A percentile compares a stretch with the other conserved stretches of the same genome.
Evolutionary conservation across 768 basidiomycete genomes (phyloP).

Genomic region (Tricholoma sp.): DNA sequence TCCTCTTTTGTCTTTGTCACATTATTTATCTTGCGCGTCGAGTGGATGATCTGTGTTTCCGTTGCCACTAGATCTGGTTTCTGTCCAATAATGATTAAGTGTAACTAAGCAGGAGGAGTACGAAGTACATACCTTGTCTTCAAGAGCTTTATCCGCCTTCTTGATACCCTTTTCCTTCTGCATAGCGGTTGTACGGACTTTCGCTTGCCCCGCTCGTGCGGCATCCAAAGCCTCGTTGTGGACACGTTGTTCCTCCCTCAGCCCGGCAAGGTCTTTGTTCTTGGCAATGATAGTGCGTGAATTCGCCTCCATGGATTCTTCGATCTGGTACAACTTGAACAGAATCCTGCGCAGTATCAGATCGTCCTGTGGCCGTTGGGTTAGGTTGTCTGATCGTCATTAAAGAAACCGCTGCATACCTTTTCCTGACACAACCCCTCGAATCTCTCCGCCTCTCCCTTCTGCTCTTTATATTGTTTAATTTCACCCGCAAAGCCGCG

Average conservation of each 20-base stretch:
- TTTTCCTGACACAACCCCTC: slow-evolving; percentile 69
- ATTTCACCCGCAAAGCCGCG: slow-evolving; percentile 93
- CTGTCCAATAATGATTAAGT: slow-evolving; percentile 33
- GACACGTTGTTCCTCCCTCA: slow-evolving; percentile 63
- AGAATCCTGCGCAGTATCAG: slow-evolving; percentile 77
- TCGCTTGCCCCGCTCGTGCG: slow-evolving; percentile 77
- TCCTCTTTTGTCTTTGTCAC: slow-evolving; percentile 59
- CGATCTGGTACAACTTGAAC: slow-evolving; percentile 88
- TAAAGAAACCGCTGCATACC: slow-evolving; percentile 40
- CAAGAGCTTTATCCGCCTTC: slow-evolving; percentile 84
- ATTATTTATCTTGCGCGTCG: slow-evolving; percentile 71
- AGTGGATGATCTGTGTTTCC: slow-evolving; percentile 86
- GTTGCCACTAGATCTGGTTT: slow-evolving; percentile 78
- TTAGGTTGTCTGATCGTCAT: neutral
- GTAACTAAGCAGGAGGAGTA: neutral
- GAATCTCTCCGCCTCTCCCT: slow-evolving; percentile 86
- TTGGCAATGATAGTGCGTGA: slow-evolving; percentile 64
- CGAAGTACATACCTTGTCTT: slow-evolving; percentile 57
- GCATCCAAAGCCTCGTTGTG: slow-evolving; percentile 69
- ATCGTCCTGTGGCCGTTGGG: slow-evolving; percentile 52
- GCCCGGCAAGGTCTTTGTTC: slow-evolving; percentile 62
- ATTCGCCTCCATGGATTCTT: slow-evolving; percentile 72
- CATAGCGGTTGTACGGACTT: slow-evolving; percentile 65
- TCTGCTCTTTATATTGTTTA: slow-evolving; percentile 96
- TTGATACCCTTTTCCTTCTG: slow-evolving; percentile 87